phyloP scores from a whole-genome alignment of 2,329 filamentous ascomycete genomes.

The Cladophialophora psammophila region DNA sequence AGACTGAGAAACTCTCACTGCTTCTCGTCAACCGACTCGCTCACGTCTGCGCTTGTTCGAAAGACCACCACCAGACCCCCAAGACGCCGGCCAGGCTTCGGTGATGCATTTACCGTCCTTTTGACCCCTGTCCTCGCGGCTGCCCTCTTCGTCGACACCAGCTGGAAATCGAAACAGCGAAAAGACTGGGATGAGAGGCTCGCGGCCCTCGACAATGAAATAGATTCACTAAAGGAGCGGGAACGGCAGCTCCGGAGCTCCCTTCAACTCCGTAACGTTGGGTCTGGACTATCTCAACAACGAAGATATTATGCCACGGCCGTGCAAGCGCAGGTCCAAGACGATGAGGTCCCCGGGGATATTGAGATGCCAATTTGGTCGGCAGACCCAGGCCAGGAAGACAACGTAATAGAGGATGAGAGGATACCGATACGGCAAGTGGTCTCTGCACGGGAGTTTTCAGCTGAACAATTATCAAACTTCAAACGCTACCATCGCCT shows the following conservation, averaged over 20 bases:
- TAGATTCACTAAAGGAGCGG: constrained; percentile 32
- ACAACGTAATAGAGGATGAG: background rate
- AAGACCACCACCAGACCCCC: constrained; percentile 33
- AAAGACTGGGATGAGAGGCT: constrained; percentile 40
- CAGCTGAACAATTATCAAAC: constrained; percentile 27
- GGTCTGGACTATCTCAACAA: constrained; percentile 27
- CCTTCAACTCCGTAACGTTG: constrained; percentile 29
- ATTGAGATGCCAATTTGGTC: constrained; percentile 27
- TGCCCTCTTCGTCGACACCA: constrained; percentile 37
- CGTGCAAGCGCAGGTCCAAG: constrained; percentile 13
- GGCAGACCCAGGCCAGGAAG: background rate
- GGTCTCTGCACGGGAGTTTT: constrained; percentile 21
- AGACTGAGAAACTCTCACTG: constrained; percentile 27
- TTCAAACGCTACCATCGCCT: constrained; percentile 32
- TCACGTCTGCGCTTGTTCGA: constrained; percentile 26
- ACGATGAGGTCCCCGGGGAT: constrained; percentile 17
- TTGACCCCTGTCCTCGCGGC: constrained; percentile 37
- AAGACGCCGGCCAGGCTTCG: constrained; percentile 33
- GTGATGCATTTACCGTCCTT: constrained; percentile 39
- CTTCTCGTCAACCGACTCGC: constrained; percentile 19
- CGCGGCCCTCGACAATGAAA: constrained; percentile 33
- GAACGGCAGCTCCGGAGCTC: constrained; percentile 31
- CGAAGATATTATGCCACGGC: constrained; percentile 33
- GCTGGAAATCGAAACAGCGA: constrained; percentile 37
- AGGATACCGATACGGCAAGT: constrained; percentile 6